These are phyloP conservation scores for Ogataea ganodermae DNA, from an alignment of 805 yeast genomes.

Conservation along the genomic window DNA sequence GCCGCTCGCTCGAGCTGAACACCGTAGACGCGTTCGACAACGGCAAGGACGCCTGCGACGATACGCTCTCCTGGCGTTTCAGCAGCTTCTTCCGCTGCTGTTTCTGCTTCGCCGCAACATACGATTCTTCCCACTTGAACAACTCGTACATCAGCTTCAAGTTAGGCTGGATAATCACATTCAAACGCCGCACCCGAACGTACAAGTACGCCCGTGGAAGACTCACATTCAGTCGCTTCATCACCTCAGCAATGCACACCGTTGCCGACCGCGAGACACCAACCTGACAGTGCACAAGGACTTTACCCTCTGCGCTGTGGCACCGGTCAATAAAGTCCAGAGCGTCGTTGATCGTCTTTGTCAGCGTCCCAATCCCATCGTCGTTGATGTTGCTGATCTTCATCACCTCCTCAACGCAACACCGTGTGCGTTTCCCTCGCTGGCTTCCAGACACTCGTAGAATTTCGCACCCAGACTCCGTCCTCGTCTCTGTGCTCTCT, in stretches of 20 bases:
- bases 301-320: constrained; percentile 45
- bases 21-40: constrained; percentile 20
- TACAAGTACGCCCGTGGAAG: constrained; percentile 80
- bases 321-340: constrained; percentile 65
- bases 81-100: constrained; percentile 1
- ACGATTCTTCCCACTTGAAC: constrained; percentile 62
- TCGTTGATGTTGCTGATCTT: constrained; percentile 77
- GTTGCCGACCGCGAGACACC: constrained; percentile 96
- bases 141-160: constrained; percentile 88
- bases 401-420: constrained; percentile 51
- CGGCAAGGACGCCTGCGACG: constrained; percentile 23
- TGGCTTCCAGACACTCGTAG: constrained; percentile 23
- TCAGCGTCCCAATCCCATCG: constrained; percentile 84
- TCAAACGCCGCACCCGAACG: constrained; percentile 87
- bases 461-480: constrained; percentile 34
- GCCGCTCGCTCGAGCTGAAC: constrained; percentile 24
- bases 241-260: constrained; percentile 92
- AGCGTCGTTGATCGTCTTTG: constrained; percentile 61
- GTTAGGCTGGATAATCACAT: constrained; percentile 93
- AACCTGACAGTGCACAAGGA: constrained; percentile 89
- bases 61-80: constrained; percentile 17
- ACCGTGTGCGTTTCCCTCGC: constrained; percentile 18
- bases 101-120: constrained; percentile 21
- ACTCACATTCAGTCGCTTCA: constrained; percentile 68
- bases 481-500: constrained; percentile 16